Conservation (phyloP, 306 rosid species). For the Cicer arietinum region DNA sequence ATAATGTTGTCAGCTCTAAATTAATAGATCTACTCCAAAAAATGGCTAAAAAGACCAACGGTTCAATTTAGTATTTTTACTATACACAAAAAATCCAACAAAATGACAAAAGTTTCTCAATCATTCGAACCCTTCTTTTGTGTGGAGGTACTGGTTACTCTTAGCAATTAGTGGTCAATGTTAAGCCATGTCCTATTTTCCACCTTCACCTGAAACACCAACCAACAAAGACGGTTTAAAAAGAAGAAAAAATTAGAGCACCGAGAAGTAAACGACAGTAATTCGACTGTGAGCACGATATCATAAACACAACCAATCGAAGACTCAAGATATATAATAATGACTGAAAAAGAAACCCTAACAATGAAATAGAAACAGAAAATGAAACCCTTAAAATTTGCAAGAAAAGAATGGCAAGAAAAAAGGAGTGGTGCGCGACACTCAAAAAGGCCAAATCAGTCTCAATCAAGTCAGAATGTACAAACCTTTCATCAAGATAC, state of each 20-base stretch:
- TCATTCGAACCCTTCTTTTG: no score
- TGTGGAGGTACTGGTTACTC: no score
- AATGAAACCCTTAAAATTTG: no score
- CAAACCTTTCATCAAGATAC: not conserved
- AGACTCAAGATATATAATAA: not conserved
- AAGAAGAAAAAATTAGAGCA: not conserved
- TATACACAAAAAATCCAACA: no score
- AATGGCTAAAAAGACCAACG: no score
- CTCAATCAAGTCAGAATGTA: not conserved
- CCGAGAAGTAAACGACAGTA: not conserved
- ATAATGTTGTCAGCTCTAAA: slow-evolving; percentile 56
- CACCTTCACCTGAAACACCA: slow-evolving; percentile 83
- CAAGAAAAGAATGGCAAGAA: no score
- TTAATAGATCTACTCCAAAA: no score
- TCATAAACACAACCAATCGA: not conserved
- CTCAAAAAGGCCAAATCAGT: not conserved
- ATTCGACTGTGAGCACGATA: not conserved
- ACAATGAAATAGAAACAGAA: no score
- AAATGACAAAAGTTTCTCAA: no score
- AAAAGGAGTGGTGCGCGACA: not conserved
- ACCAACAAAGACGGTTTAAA: slow-evolving; percentile 26
- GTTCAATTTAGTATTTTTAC: no score
- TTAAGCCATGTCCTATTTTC: slow-evolving; percentile 54
- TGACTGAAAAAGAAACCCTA: not conserved
- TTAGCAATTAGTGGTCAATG: no score